phyloP scores from a whole-genome alignment of 2,329 filamentous ascomycete genomes.

The Aspergillus eucalypticola region DNA sequence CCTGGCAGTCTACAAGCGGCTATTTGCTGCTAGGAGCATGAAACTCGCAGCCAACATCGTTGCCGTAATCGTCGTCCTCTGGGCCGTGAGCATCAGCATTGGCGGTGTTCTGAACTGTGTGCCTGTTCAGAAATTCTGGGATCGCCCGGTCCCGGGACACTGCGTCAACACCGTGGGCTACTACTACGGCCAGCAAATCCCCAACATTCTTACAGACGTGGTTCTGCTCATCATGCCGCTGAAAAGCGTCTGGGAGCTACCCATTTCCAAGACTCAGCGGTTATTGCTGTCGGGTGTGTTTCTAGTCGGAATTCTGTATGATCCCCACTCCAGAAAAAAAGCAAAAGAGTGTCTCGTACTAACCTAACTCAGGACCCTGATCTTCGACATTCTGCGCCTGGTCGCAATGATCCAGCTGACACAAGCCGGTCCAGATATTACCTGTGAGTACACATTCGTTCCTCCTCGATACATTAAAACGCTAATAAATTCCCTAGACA shows the following conservation, averaged over 20 bases:
- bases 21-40: constrained; percentile 1
- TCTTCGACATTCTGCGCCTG: constrained; percentile 31
- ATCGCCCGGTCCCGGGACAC: constrained; percentile 22
- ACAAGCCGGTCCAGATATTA: constrained; percentile 28
- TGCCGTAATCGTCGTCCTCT: neutral
- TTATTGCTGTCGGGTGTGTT: constrained; percentile 30
- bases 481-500: constrained; percentile 16
- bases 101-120: neutral
- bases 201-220: constrained; percentile 33
- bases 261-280: constrained; percentile 27
- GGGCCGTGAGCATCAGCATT: neutral
- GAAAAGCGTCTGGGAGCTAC: constrained; percentile 28
- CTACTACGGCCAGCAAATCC: constrained; percentile 33
- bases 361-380: constrained; percentile 21
- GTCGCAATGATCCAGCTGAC: constrained; percentile 28
- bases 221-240: constrained; percentile 31
- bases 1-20: constrained; percentile 1
- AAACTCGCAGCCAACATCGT: neutral
- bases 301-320: constrained; percentile 32
- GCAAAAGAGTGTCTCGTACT: neutral
- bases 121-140: constrained; percentile 28
- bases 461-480: neutral
- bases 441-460: constrained; percentile 23
- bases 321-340: neutral
- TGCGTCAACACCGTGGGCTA: constrained; percentile 30